Base-by-base conservation (phyloP, 352 stramenopile genomes). In the Blastocystis sp. region DNA sequence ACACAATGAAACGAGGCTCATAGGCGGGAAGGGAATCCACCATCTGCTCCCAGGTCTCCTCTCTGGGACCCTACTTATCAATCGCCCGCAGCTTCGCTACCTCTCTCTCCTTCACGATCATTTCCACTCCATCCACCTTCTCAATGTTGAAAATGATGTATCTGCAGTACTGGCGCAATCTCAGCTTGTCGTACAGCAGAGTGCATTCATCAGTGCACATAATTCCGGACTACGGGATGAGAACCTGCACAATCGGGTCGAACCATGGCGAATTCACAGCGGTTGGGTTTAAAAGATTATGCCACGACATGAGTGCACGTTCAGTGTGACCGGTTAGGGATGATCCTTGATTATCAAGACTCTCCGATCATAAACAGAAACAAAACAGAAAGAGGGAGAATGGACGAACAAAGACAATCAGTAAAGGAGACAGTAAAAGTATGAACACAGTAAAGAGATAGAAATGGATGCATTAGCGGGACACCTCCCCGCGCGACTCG, bases 181-280 rank as follows among this genome's bases (percentile, higher is more conserved):
- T 85, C 40, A 85, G 51, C 57, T 72, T 85, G 46, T 85, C 75
- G 46, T 76, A 85, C 32, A 76, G 24, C 11, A 76, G 38, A 24
- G 63, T 14, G 44, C 54, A 72, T 61, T 85, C 75, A 32, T 85
- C 75, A 51, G 75, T 76, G 63, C 63, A 76, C 32, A 21, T 36
- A 63, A 85, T 85, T 85, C 75, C 75, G 48, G 75, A 85, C 75
- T 85, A 85, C 24, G 18, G n/a, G 14, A 85, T 85, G 38, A 85
- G n/a, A 75, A 56, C 36, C 32, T 7, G n/a, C 24, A 3, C 2
- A 32, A 59, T 18, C 51, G n/a, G 32, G n/a, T 27, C 4, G 32
- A 32, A 59, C 51, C 51, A 59, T 59, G 51, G 51, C 32, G n/a
- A 32, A 14, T 59, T 59, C 51, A 2, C 51, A 59, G 18, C n/a